Conservation (phyloP, 1,284 basidiomycete species). For the Irpex sp. region DNA sequence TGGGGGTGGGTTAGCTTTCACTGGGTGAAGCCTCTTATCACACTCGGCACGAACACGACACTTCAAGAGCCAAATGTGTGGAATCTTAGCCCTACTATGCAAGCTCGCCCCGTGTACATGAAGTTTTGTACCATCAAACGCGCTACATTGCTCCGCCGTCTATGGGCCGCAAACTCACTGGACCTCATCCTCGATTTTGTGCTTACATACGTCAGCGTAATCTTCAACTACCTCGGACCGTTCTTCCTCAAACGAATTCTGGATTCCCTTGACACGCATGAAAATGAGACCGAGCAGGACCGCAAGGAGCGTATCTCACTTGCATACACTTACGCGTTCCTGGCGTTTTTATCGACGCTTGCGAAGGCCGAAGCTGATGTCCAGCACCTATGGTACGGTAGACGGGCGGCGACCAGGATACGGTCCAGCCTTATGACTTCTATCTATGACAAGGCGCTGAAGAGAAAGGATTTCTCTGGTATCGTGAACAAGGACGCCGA, state of each 20-base stretch:
- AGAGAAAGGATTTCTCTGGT: constrained; percentile 82
- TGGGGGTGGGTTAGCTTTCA: constrained; percentile 78
- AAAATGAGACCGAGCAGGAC: constrained; percentile 26
- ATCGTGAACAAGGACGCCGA: constrained; percentile 48
- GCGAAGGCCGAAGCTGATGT: constrained; percentile 70
- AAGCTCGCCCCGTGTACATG: constrained; percentile 62
- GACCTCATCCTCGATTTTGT: constrained; percentile 70
- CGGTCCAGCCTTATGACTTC: constrained; percentile 75
- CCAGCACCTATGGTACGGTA: constrained; percentile 75
- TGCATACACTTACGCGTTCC: constrained; percentile 71
- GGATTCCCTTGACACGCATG: constrained; percentile 31
- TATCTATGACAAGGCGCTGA: constrained; percentile 89
- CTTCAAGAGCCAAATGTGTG: constrained; percentile 73
- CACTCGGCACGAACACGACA: constrained; percentile 52
- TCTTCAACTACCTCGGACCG: constrained; percentile 67
- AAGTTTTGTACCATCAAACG: constrained; percentile 46
- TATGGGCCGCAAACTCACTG: constrained; percentile 67
- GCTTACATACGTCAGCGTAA: constrained; percentile 60
- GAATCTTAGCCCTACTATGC: constrained; percentile 63
- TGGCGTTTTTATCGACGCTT: constrained; percentile 58
- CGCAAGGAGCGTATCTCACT: constrained; percentile 41
- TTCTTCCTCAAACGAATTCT: constrained; percentile 68
- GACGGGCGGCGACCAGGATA: constrained; percentile 68
- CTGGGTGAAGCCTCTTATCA: constrained; percentile 74
- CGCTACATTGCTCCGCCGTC: constrained; percentile 54